Percentiles rank a stretch among this genome's conserved stretches.
These are phyloP conservation scores for Lentinula detonsa DNA, from an alignment of 768 basidiomycete species.

Conservation along the genomic window DNA sequence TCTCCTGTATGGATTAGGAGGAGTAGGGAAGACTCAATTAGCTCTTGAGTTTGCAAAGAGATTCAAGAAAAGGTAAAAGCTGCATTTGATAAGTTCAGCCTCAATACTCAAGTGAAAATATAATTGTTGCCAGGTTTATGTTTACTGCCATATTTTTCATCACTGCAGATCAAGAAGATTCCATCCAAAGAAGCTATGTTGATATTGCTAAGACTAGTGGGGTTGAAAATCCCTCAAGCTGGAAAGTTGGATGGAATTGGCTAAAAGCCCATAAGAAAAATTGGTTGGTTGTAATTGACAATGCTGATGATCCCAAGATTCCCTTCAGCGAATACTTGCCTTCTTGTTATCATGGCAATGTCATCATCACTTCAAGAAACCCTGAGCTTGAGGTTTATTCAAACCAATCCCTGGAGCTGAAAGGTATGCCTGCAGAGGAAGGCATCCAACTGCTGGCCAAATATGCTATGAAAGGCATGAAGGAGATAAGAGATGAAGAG, in stretches of 20 bases:
- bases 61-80: not conserved
- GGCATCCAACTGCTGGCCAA: not conserved
- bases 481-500: not conserved
- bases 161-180: not conserved
- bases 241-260: not conserved
- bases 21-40: conserved; percentile 4
- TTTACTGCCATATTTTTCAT: not conserved
- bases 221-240: not conserved
- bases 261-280: not conserved
- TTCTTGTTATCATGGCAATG: conserved; percentile 5
- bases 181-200: not conserved
- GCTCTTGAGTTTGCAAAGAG: not conserved
- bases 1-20: not conserved
- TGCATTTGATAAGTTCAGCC: not conserved
- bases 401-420: not conserved
- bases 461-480: not conserved
- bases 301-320: conserved; percentile 7
- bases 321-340: not conserved
- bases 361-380: conserved; percentile 8
- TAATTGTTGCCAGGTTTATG: not conserved
- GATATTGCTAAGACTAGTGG: not conserved
- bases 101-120: not conserved
- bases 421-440: not conserved
- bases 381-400: not conserved
- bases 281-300: conserved; percentile 8